Evolutionary conservation across 176 grass and related monocot species (phyloP).

Genomic region (Themeda triandra): DNA sequence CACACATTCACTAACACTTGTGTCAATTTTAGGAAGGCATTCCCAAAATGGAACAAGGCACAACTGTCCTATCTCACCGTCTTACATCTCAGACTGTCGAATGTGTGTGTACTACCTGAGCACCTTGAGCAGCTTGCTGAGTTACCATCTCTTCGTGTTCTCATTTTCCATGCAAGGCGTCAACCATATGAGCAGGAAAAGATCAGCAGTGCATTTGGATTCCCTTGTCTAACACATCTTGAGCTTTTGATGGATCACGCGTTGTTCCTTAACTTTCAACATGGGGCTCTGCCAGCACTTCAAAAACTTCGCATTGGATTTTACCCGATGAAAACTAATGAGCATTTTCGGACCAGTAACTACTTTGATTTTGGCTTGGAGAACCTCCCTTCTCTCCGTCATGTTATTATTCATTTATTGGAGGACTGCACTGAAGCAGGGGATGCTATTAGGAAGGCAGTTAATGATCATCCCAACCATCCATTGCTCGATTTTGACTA

Average conservation of each 20-base stretch:
- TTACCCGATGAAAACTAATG: accelerated
- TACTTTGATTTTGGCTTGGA: not conserved
- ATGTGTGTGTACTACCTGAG: not conserved
- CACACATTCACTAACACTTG: not conserved
- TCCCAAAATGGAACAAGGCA: not conserved
- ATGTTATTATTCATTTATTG: not conserved
- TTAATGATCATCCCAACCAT: too few relatives aligned
- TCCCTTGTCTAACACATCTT: not conserved
- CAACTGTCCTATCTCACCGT: not conserved
- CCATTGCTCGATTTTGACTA: too few relatives aligned
- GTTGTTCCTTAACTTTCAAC: not conserved
- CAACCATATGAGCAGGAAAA: not conserved
- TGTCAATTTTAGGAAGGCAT: accelerated
- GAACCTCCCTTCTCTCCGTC: not conserved
- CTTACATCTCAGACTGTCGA: not conserved
- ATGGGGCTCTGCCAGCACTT: not conserved
- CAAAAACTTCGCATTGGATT: not conserved
- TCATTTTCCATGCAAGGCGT: accelerated
- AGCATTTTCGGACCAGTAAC: not conserved
- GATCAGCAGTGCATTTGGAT: not conserved
- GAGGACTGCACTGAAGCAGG: too few relatives aligned
- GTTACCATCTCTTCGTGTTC: not conserved
- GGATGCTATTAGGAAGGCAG: too few relatives aligned
- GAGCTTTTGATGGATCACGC: accelerated
- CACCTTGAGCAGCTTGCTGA: not conserved